These are phyloP conservation scores for Lentinula aciculospora DNA, from an alignment of 768 basidiomycete genomes.

Conservation along the genomic window DNA sequence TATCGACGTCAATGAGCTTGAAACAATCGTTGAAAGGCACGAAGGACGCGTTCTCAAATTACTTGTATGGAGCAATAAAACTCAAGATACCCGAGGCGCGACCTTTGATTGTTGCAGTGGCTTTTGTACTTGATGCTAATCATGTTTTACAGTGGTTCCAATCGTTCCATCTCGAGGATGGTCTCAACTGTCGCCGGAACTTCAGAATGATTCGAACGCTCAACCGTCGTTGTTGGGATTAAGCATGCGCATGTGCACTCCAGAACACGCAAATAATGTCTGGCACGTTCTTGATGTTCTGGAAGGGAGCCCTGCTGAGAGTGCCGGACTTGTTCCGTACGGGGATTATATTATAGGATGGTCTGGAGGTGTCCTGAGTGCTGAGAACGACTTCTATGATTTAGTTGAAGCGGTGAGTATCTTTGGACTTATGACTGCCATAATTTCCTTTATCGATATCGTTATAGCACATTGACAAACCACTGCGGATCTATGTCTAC, in stretches of 20 bases:
- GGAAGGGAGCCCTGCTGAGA: slow-evolving; percentile 95
- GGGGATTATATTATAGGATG: slow-evolving; percentile 80
- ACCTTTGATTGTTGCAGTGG: background rate
- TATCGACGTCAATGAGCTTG: slow-evolving; percentile 67
- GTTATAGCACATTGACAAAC: slow-evolving; percentile 87
- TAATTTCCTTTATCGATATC: background rate
- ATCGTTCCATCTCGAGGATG: slow-evolving; percentile 83
- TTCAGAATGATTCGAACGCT: slow-evolving; percentile 32
- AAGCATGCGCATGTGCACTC: slow-evolving; percentile 90
- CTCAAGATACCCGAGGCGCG: slow-evolving; percentile 62
- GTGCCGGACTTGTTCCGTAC: slow-evolving; percentile 93
- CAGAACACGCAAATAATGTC: slow-evolving; percentile 86
- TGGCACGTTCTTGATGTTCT: slow-evolving; percentile 98
- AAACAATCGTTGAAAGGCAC: slow-evolving; percentile 77
- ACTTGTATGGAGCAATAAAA: slow-evolving; percentile 83
- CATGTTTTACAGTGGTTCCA: slow-evolving; percentile 56
- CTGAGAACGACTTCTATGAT: slow-evolving; percentile 96
- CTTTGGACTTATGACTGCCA: background rate
- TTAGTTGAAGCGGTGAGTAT: slow-evolving; percentile 83
- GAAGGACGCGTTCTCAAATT: slow-evolving; percentile 68
- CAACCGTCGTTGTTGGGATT: slow-evolving; percentile 92
- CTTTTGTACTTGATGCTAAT: background rate
- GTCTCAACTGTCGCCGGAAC: slow-evolving; percentile 43
- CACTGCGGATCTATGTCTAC: slow-evolving; percentile 91
- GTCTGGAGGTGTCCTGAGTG: slow-evolving; percentile 87